Conservation (phyloP, 139 green algal genomes). For the Coelastrella sp. region DNA sequence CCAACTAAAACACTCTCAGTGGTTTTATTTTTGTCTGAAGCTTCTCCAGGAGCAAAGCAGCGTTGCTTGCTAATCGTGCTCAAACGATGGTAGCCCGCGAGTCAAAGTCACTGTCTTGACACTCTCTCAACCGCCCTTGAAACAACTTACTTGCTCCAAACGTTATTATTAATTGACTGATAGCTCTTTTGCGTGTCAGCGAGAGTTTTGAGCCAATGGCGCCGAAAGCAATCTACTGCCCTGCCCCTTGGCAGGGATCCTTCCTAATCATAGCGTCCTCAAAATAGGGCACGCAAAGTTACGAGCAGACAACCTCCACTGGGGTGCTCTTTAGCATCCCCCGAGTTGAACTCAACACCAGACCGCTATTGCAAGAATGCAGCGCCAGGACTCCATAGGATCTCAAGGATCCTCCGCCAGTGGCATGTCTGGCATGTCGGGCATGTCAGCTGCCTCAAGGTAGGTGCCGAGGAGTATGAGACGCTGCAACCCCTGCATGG, state of each 20-base stretch:
- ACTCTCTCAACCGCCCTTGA: not conserved
- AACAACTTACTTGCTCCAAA: not conserved
- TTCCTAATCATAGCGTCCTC: too few relatives aligned
- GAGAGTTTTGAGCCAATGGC: too few relatives aligned
- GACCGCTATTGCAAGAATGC: too few relatives aligned
- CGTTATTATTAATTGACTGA: too few relatives aligned
- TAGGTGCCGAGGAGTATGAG: not conserved
- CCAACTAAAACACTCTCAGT: too few relatives aligned
- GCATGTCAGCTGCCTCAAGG: slow-evolving; percentile 11
- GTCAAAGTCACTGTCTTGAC: not conserved
- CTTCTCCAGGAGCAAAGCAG: not conserved
- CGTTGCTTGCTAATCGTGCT: too few relatives aligned
- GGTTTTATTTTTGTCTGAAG: too few relatives aligned
- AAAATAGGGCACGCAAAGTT: too few relatives aligned
- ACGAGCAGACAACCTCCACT: not conserved
- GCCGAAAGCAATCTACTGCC: too few relatives aligned
- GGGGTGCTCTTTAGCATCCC: not conserved
- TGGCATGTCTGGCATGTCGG: slow-evolving; percentile 43
- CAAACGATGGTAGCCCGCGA: not conserved
- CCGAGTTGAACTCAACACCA: not conserved
- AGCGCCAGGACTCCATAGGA: slow-evolving; percentile 24
- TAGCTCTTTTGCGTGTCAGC: too few relatives aligned
- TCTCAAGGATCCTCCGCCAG: slow-evolving; percentile 1
- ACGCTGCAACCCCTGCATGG: not conserved
- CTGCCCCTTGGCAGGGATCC: too few relatives aligned